phyloP scores from a whole-genome alignment of 2,329 filamentous ascomycete species.

The Teratosphaeria pseudoeucalypti region DNA sequence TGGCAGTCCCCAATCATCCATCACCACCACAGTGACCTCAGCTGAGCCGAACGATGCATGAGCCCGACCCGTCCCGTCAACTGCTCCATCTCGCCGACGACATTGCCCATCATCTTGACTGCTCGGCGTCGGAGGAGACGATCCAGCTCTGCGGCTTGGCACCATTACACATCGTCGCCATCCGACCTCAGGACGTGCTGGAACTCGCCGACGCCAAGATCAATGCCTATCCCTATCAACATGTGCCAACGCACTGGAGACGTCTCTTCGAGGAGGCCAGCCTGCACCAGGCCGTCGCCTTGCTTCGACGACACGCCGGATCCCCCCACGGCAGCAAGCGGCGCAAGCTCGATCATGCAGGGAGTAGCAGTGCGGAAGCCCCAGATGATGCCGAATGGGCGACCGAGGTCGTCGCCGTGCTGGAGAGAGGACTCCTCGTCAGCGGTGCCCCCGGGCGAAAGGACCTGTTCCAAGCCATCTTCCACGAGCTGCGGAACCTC shows the following conservation, averaged over 20 bases:
- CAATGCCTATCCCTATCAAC: conserved; percentile 57
- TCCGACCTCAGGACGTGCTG: conserved; percentile 42
- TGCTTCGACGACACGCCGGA: not conserved
- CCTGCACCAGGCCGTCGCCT: conserved; percentile 35
- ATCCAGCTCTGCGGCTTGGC: conserved; percentile 34
- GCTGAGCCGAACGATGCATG: not conserved
- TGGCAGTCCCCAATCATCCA: too few species aligned
- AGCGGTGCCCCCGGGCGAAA: conserved; percentile 55
- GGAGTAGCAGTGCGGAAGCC: not conserved
- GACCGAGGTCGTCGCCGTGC: conserved; percentile 48
- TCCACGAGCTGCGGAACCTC: conserved; percentile 37
- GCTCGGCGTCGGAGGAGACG: conserved; percentile 9
- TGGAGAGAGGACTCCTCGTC: conserved; percentile 71
- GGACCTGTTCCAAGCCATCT: conserved; percentile 36
- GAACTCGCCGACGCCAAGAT: conserved; percentile 54
- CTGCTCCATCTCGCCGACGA: not conserved
- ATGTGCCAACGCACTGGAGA: conserved; percentile 59
- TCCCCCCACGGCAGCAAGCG: not conserved
- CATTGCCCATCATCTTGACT: conserved; percentile 1
- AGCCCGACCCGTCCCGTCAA: not conserved
- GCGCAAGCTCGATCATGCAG: not conserved
- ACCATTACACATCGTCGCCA: conserved; percentile 26
- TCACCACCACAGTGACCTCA: not conserved
- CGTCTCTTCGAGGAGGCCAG: conserved; percentile 61
- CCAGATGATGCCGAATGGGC: conserved; percentile 33